A percentile compares a stretch with the other conserved stretches of the same genome.
Conservation (phyloP, 805 yeast genomes). For the Nakazawaea sp. region DNA sequence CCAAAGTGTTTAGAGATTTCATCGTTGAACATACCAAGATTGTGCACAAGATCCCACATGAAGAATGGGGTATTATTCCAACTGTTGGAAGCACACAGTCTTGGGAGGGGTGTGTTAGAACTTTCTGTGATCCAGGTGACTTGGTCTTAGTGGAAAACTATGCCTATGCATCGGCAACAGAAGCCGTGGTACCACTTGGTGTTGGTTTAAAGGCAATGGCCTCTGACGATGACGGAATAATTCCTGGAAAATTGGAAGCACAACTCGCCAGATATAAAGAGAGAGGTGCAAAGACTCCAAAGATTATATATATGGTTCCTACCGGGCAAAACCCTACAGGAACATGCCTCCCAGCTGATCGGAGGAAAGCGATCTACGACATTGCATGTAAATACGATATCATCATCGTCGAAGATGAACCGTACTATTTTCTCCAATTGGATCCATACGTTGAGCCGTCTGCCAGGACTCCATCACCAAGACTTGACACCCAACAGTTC, state of each 20-base stretch:
- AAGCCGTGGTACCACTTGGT: constrained; percentile 30
- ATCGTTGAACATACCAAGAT: constrained; percentile 32
- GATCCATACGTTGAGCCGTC: constrained; percentile 27
- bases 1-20: constrained; percentile 32
- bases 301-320: constrained; percentile 60
- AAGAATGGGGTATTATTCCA: constrained; percentile 64
- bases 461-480: constrained; percentile 34
- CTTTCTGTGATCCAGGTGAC: constrained; percentile 75
- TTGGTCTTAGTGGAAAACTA: constrained; percentile 76
- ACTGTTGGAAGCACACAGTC: constrained; percentile 87
- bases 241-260: constrained; percentile 61
- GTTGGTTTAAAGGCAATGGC: constrained; percentile 61
- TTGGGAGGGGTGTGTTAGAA: constrained; percentile 78
- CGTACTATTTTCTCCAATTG: constrained; percentile 72
- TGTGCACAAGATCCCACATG: constrained; percentile 38
- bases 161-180: constrained; percentile 79
- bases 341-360: constrained; percentile 47
- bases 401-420: constrained; percentile 77
- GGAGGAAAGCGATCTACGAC: constrained; percentile 52
- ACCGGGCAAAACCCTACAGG: constrained; percentile 90
- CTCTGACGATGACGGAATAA: constrained; percentile 73
- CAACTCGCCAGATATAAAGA: constrained; percentile 67
- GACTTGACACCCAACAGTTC: constrained; percentile 37
- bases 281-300: constrained; percentile 45
- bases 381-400: constrained; percentile 63